A percentile compares a stretch with the other conserved stretches of the same genome.
phyloP scores from a whole-genome alignment of 208 protist species.

The Wallacemonas sp. region DNA sequence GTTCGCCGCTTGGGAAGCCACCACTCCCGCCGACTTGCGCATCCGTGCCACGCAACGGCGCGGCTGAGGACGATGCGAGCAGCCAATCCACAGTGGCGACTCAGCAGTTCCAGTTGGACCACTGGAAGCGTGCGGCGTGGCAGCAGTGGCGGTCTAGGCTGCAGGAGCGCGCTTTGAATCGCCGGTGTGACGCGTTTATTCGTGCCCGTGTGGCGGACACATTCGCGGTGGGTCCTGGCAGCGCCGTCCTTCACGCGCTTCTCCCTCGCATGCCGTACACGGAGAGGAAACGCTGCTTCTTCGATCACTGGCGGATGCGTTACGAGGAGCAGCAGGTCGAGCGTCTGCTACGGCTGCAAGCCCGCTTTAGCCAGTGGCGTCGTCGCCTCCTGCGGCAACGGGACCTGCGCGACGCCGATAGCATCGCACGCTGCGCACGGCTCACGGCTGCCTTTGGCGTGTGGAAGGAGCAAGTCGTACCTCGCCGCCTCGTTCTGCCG shows the following conservation, averaged over 20 bases:
- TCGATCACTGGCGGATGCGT: slow-evolving; percentile 32
- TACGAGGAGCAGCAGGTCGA: slow-evolving; percentile 4
- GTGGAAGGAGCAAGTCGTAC: slow-evolving; percentile 30
- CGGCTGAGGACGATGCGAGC: too few species aligned
- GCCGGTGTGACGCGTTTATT: slow-evolving; percentile 4
- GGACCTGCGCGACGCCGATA: background rate
- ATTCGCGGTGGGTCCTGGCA: background rate
- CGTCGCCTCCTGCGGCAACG: background rate
- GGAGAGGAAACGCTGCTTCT: slow-evolving; percentile 52
- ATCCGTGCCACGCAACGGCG: too few species aligned
- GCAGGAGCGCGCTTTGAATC: background rate
- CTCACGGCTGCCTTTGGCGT: slow-evolving; percentile 1
- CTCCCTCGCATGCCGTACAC: slow-evolving; percentile 36
- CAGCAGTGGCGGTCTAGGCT: background rate
- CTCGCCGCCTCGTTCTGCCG: slow-evolving; percentile 6
- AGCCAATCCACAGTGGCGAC: too few species aligned
- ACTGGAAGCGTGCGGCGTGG: slow-evolving; percentile 4
- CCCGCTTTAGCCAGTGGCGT: slow-evolving; percentile 13
- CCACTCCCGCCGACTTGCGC: background rate
- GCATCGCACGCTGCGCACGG: background rate
- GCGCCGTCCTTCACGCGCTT: slow-evolving; percentile 3
- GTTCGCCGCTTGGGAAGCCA: background rate
- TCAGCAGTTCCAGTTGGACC: background rate
- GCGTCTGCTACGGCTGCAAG: slow-evolving; percentile 1
- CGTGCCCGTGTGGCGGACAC: background rate